Evolutionary conservation across 345 rosid genomes (phyloP).

Genomic region (Melastoma malabathricum): DNA sequence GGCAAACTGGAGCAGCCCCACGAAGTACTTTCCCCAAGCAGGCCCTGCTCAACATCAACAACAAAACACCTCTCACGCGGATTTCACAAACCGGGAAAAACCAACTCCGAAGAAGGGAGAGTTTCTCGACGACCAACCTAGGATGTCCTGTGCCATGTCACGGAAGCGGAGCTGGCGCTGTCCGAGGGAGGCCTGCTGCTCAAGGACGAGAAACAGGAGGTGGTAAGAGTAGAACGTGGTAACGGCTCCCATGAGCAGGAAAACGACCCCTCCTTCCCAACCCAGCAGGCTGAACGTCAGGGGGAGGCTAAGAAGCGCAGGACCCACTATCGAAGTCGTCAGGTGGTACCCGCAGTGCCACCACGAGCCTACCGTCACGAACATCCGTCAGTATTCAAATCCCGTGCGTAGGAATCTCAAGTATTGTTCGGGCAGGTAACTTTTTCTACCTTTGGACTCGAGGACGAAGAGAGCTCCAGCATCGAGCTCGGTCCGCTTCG

Average conservation of each 20-base stretch:
- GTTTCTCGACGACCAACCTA: constrained; percentile 7
- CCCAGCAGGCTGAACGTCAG: constrained; percentile 23
- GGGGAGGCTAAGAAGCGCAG: constrained; percentile 23
- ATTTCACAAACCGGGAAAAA: neutral
- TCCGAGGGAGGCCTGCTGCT: constrained; percentile 21
- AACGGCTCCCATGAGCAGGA: constrained; percentile 10
- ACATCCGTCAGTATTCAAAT: neutral
- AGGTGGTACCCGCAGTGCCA: constrained; percentile 30
- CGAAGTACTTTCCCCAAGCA: constrained; percentile 35
- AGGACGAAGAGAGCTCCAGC: constrained; percentile 25
- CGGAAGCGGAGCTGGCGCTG: constrained; percentile 24
- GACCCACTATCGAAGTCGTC: constrained; percentile 27
- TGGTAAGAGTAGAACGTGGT: constrained; percentile 27
- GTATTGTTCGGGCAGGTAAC: too few species aligned
- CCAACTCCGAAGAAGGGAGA: neutral
- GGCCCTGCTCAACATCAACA: constrained; percentile 22
- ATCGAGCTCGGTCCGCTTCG: constrained; percentile 7
- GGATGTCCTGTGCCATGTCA: constrained; percentile 22
- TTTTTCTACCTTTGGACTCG: constrained; percentile 14
- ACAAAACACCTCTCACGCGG: neutral
- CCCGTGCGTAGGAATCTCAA: too few species aligned
- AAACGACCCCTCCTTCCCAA: constrained; percentile 16
- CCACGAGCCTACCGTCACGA: constrained; percentile 17
- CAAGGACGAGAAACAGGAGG: constrained; percentile 26
- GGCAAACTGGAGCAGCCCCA: constrained; percentile 40